Conservation (phyloP, 164 flowering plant species). For the Vitis amurensis region DNA sequence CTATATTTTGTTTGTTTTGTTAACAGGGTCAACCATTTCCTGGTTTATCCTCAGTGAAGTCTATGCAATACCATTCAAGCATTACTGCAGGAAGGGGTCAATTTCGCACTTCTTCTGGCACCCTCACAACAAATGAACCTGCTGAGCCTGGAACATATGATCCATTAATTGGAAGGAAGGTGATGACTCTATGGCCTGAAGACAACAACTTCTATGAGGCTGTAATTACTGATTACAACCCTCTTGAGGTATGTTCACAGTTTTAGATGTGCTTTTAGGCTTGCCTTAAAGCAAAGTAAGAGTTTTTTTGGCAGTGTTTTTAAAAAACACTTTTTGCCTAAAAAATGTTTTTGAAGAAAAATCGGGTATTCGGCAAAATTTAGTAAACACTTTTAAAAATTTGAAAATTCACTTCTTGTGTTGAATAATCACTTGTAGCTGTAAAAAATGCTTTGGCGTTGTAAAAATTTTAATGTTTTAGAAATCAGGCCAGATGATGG, state of each 20-base stretch:
- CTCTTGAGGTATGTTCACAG: conserved; percentile 33
- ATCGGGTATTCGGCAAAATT: no score
- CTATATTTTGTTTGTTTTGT: background rate
- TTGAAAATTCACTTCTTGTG: no score
- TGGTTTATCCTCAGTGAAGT: conserved; percentile 21
- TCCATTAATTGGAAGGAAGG: conserved; percentile 50
- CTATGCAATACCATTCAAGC: conserved; percentile 28
- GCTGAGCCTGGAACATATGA: conserved; percentile 35
- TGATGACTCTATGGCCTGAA: conserved; percentile 73
- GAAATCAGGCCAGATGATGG: no score
- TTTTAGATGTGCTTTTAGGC: background rate
- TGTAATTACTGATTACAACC: conserved; percentile 48
- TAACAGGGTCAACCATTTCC: conserved; percentile 17
- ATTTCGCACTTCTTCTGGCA: conserved; percentile 30
- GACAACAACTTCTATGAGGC: conserved; percentile 68
- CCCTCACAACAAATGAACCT: conserved; percentile 24
- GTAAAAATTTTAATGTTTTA: no score
- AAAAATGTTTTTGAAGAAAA: no score
- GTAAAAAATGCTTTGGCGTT: no score
- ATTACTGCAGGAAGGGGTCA: conserved; percentile 24
- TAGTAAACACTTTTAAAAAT: no score
- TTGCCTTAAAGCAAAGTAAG: no score
- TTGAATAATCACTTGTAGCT: no score
- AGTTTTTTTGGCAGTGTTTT: no score
- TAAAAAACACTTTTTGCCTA: no score